Conservation (phyloP, 2,329 filamentous ascomycete genomes). For the Xylaria sp. region DNA sequence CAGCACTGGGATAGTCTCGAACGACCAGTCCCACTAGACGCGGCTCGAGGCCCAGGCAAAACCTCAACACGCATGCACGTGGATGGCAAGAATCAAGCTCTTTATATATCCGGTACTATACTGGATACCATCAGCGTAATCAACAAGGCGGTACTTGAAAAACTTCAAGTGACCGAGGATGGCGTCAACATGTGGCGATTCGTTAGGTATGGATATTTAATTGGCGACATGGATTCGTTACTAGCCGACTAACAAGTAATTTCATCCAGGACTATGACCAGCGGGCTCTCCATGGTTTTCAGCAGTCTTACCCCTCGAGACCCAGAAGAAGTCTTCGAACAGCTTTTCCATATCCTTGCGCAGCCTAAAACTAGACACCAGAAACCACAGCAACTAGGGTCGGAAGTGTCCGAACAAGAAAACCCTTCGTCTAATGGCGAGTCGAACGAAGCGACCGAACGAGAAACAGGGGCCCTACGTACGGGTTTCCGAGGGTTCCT, state of each 20-base stretch:
- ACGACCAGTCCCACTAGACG: not conserved
- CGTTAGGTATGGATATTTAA: too few species aligned
- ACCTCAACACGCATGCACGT: not conserved
- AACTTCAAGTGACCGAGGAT: constrained; percentile 6
- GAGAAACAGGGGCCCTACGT: constrained; percentile 1
- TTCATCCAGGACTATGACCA: not conserved
- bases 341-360: constrained; percentile 16
- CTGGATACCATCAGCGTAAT: constrained; percentile 1
- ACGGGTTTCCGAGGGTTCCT: constrained; percentile 18
- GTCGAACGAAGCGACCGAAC: not conserved
- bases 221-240: too few species aligned
- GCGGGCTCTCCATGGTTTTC: not conserved
- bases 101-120: constrained; percentile 1
- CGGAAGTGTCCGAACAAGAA: not conserved
- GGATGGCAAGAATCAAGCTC: not conserved
- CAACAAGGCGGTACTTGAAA: constrained; percentile 2
- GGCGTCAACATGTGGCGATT: not conserved
- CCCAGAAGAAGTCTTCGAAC: constrained; percentile 13
- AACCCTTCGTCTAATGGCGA: not conserved
- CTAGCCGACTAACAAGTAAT: too few species aligned
- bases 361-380: not conserved
- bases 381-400: not conserved
- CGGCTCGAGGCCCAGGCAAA: not conserved
- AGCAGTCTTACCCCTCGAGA: not conserved
- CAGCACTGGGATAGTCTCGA: constrained; percentile 18